Evolutionary conservation across 306 rosid genomes (phyloP), one percentile per base, ranked within the genome.

Genomic region (Quillaja saponaria): DNA sequence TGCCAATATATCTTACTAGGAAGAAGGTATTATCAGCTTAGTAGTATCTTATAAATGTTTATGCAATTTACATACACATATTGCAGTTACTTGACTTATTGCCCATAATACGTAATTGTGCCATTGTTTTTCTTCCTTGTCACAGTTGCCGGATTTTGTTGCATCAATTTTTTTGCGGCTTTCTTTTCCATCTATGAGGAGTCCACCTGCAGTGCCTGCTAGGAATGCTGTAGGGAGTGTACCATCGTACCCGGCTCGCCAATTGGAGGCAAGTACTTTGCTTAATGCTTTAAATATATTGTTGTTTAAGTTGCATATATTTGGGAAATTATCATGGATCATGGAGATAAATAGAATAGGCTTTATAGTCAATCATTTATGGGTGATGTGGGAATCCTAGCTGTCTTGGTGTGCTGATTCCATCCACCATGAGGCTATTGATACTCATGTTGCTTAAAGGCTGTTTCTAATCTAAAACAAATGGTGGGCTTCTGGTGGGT

Each of bases 81-180:
- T 71, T 28, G 64, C 57, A 39, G 60, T 72, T 74, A 53, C 61
- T 34, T 35, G 64, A 55, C 59, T 58, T 67, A 38, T 61, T 61
- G 73, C 55, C 34, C 53, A 56, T 61, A 61, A 40, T 37, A 49
- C 48, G 13, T 66, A 54, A 69, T 47, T 71, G 49, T 68, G 78
- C 47, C 68, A 37, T 49, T 58, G 68, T 46, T 25, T 47, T 21
- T 59, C 39, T 65, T n/a, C 55, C 12, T 19, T 35, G 1, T 68
- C 59, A 21, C 95, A 92, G 97, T 76, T 87, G 61, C 99, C 99
- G 8, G 88, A 78, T 76, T 67, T 85, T 15, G 47, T 94, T 64
- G 13, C 84, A 18, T 85, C 97, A 38, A 76, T 80, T 45, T 90
- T 94, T 78, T 80, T 91, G 6, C 76, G 90, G 51, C 52, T 87